Conservation (phyloP, 2,329 filamentous ascomycete species). For the Beauveria rudraprayagi region DNA sequence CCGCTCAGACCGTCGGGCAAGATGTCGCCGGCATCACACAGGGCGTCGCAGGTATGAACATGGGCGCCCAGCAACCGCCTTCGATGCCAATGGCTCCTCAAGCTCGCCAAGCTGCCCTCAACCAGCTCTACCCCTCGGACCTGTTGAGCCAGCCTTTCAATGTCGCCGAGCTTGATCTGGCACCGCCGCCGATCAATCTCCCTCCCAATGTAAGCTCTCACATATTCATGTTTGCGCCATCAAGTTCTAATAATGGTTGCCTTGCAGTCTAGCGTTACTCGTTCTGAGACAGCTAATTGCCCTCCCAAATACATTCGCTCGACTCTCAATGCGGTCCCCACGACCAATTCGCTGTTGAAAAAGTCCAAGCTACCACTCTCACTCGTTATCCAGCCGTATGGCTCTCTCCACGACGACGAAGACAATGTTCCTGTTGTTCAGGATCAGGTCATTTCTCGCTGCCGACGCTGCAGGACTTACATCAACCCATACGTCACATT, state of each 20-base stretch:
- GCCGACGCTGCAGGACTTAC: conserved; percentile 89
- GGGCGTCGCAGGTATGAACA: conserved; percentile 77
- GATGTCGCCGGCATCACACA: conserved; percentile 60
- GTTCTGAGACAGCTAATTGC: conserved; percentile 86
- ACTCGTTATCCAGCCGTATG: conserved; percentile 92
- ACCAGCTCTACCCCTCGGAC: conserved; percentile 88
- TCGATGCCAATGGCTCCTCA: conserved; percentile 38
- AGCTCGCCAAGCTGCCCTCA: conserved; percentile 50
- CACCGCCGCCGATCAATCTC: conserved; percentile 82
- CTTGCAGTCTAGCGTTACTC: conserved; percentile 73
- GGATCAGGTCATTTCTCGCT: conserved; percentile 95
- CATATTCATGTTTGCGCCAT: not conserved
- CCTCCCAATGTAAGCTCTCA: conserved; percentile 72
- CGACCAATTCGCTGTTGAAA: conserved; percentile 85
- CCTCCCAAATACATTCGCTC: conserved; percentile 90
- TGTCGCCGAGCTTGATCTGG: conserved; percentile 82
- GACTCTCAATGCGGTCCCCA: conserved; percentile 88
- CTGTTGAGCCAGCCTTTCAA: conserved; percentile 90
- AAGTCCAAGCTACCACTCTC: conserved; percentile 95
- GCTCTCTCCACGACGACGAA: conserved; percentile 83
- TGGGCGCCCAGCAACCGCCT: conserved; percentile 47
- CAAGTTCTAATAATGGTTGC: conserved; percentile 29
- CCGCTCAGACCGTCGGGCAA: conserved; percentile 40
- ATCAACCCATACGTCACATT: conserved; percentile 98
- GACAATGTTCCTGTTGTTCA: conserved; percentile 86